phyloP scores from a whole-genome alignment of 805 yeast genomes.

The Saccharomycopsis capsularis region DNA sequence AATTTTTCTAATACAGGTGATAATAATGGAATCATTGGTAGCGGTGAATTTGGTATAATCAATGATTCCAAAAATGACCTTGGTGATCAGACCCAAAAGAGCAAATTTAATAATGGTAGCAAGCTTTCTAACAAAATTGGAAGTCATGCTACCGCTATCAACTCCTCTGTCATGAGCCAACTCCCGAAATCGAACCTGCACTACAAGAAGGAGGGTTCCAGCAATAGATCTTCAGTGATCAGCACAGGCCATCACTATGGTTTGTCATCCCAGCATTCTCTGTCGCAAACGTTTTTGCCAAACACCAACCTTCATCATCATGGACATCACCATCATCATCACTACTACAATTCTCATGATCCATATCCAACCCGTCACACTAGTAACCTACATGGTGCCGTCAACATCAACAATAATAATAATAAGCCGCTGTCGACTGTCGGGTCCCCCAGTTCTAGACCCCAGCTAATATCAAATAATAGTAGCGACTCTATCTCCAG shows the following conservation, averaged over 20 bases:
- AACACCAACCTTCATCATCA: conserved; percentile 18
- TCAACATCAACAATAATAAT: background rate
- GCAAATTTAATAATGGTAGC: background rate
- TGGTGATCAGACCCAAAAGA: background rate
- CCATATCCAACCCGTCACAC: conserved; percentile 12
- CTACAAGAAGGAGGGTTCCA: background rate
- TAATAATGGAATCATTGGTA: background rate
- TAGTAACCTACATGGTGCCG: background rate
- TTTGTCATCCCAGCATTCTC: conserved; percentile 1
- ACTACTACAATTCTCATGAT: conserved; percentile 14
- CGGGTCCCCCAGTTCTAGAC: conserved; percentile 8
- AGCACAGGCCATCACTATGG: conserved; percentile 2
- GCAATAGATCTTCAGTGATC: conserved; percentile 10
- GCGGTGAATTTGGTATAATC: background rate
- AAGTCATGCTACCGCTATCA: background rate
- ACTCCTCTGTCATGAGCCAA: conserved; percentile 2
- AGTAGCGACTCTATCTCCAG: conserved; percentile 19
- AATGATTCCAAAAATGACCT: too few relatives aligned
- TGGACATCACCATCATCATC: conserved; percentile 21
- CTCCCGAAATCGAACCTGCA: background rate
- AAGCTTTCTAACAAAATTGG: background rate
- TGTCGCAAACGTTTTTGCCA: conserved; percentile 6
- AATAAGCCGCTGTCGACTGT: background rate
- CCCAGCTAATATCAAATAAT: conserved; percentile 8
- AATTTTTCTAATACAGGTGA: background rate